Evolutionary conservation across 805 yeast genomes (phyloP), one percentile per base, ranked within the genome.

Genomic region (Ascoidea asiatica): DNA sequence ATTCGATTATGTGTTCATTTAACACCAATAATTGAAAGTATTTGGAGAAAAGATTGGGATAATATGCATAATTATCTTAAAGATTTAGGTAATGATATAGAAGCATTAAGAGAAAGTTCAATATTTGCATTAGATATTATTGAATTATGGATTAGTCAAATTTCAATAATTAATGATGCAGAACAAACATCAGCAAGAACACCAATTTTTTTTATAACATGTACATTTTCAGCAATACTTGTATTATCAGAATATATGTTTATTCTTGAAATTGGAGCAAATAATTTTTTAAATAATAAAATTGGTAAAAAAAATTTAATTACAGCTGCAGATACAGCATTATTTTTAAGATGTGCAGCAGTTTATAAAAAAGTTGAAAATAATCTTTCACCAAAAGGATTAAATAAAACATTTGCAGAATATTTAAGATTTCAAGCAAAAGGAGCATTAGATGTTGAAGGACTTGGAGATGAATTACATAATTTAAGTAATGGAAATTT

Each of bases 131-230:
- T 79, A 39, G 78, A 72, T 48, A 72, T 81, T 22, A 64, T 83
- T 44, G 72, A 77, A 47, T 62, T 81, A 38, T 83, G 92, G 94
- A 75, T 76, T 41, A 81, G 77, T 49, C 76, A 80, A 42, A 77
- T 80, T n/a, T 72, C 81, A 2, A 73, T 77, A 42, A 72, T 72
- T 22, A 72, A 73, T 43, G 81, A 80, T 56, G 78, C 82, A 1
- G 79, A 75, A 50, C 73, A 75, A 55, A 76, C 83, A 0, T 75
- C 85, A 1, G 69, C 81, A 29, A 65, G 87, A 50, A 81, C 90
- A 0, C 92, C 92, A 1, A 81, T 81, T 21, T 81, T 80, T 57
- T 79, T 83, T 53, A 70, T 81, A 23, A 77, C 87, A 1, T 79
- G 87, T 56, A 70, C 81, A 21, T 80, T 80, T 54, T 73, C 81